Base-by-base conservation (phyloP, 1,284 basidiomycete species). In the Heterobasidion parviporum region DNA sequence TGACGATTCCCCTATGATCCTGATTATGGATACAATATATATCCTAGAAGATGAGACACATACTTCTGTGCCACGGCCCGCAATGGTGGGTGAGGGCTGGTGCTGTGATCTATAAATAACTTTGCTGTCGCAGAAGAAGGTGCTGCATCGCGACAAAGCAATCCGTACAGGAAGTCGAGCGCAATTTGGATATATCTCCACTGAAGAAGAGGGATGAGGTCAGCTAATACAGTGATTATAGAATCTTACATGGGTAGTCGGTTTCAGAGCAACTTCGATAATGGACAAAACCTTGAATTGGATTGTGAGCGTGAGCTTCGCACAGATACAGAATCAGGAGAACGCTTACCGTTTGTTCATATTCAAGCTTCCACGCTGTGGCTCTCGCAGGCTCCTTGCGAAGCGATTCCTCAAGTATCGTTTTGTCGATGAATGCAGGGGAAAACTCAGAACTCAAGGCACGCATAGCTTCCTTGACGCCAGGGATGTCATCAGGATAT, bases 121-220 rank as follows among this genome's bases (percentile, higher is more conserved):
- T 73, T 76, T 0, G 87, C 83, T 7, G 92, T 69, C 3, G 81
- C 77, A 6, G 85, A 71, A n/a, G 83, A 72, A 8, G 85, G 76
- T 0, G 85, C 78, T 50, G 75, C 71, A 67, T 98, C 94, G 63
- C 94, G 79, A 54, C 92, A 82, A 50, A 93, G 75, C 47, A 96
- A 76, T 20, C 80, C 77, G 34, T 78, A 77, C 35, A 98, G 70
- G 67, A 94, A 89, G 45, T 85, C 82, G 18, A 81, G 74, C 1
- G 92, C 87, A 59, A 87, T 87, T 71, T 93, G 84, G 1, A 85
- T 76, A 71, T 97, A 98, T 68, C 92, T 79, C 95, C 95, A 98
- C 84, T 98, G 69, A 33, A 57, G 59, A 15, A 48, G 59, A 38
- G 26, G 54, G 32, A 51, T 16, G 44, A 38, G 50, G 20, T 56